phyloP scores from a whole-genome alignment of 2,329 filamentous ascomycete species.

The Calonectria multiphialidica region DNA sequence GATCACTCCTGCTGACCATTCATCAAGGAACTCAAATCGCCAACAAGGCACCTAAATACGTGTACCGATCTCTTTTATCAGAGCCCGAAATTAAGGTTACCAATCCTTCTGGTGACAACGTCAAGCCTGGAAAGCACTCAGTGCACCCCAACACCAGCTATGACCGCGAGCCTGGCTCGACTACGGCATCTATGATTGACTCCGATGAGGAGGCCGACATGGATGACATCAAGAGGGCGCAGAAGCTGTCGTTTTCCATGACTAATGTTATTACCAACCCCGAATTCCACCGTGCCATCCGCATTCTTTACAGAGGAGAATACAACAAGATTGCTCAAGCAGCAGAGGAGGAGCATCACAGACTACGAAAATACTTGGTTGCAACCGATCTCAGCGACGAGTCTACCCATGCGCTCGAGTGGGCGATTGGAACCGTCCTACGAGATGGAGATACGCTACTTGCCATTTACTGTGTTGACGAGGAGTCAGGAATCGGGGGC shows the following conservation, averaged over 20 bases:
- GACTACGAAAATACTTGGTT: conserved; percentile 92
- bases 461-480: conserved; percentile 93
- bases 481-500: conserved; percentile 76
- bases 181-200: conserved; percentile 71
- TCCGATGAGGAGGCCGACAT: conserved; percentile 90
- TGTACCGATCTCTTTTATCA: conserved; percentile 73
- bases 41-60: conserved; percentile 61
- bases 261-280: conserved; percentile 83
- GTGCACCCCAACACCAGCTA: conserved; percentile 90
- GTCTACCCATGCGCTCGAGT: conserved; percentile 94
- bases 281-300: conserved; percentile 83
- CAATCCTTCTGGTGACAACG: conserved; percentile 71
- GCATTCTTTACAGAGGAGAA: conserved; percentile 91
- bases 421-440: conserved; percentile 95
- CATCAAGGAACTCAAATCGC: conserved; percentile 64
- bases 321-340: conserved; percentile 81
- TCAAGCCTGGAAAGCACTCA: conserved; percentile 65
- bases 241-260: conserved; percentile 84
- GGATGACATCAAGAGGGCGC: conserved; percentile 87
- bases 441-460: conserved; percentile 94
- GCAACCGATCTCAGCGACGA: conserved; percentile 95
- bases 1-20: not conserved
- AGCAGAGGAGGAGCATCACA: conserved; percentile 81
- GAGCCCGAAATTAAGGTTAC: conserved; percentile 77
- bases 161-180: conserved; percentile 73